These are phyloP conservation scores for Raffaelea arxii DNA, from an alignment of 2,329 filamentous ascomycete genomes.

Conservation along the genomic window DNA sequence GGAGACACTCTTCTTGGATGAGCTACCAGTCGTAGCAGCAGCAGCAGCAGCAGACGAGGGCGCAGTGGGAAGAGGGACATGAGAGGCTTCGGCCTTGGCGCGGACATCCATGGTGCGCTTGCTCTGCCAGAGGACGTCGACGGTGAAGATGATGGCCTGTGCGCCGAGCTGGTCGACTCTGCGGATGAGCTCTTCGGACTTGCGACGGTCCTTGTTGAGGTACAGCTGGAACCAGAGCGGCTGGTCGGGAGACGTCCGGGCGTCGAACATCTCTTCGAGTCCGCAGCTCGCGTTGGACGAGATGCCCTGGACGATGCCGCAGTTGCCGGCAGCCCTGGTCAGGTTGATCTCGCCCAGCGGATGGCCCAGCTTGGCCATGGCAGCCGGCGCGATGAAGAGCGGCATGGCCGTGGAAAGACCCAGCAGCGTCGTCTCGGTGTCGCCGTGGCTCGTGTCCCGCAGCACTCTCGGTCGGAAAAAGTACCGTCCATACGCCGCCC, in stretches of 20 bases:
- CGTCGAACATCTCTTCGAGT: slow-evolving; percentile 5
- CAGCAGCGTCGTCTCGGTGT: slow-evolving; percentile 4
- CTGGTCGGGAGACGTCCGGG: neutral
- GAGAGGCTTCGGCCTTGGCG: neutral
- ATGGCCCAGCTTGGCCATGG: slow-evolving; percentile 13
- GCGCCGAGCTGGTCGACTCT: slow-evolving; percentile 9
- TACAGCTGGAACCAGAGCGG: slow-evolving; percentile 4
- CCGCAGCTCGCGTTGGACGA: slow-evolving; percentile 8
- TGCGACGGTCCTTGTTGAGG: slow-evolving; percentile 5
- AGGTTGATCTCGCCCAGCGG: slow-evolving; percentile 11
- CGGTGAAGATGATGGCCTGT: slow-evolving; percentile 26
- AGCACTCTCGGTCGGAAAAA: slow-evolving; percentile 12
- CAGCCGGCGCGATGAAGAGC: slow-evolving; percentile 11
- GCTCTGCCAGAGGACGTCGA: slow-evolving; percentile 32
- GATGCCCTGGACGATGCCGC: slow-evolving; percentile 5
- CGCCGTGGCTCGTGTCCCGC: slow-evolving; percentile 4
- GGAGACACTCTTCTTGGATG: neutral
- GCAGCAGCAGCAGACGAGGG: neutral
- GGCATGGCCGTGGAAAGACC: slow-evolving; percentile 8
- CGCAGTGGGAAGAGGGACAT: neutral
- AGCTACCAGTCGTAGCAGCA: neutral
- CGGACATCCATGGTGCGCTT: slow-evolving; percentile 22
- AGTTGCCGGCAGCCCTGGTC: slow-evolving; percentile 3
- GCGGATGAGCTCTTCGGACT: slow-evolving; percentile 4
- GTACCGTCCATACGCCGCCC: slow-evolving; percentile 6